Evolutionary conservation across 1,284 basidiomycete species (phyloP).

Genomic region (Puccinia coronata): DNA sequence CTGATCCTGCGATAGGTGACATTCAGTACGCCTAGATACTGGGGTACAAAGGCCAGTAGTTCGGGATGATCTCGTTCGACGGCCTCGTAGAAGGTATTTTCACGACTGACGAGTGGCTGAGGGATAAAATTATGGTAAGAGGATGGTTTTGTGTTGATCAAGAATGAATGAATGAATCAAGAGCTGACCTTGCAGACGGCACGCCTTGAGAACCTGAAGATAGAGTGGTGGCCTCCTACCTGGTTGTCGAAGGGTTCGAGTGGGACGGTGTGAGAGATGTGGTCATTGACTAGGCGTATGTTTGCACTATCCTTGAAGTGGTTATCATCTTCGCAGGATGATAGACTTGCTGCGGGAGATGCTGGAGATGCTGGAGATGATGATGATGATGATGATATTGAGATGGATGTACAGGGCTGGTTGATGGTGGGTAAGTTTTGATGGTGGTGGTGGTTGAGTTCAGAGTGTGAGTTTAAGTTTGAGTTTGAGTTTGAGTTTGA

Average conservation of each 20-base stretch:
- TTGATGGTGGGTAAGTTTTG: background rate
- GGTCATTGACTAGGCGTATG: slow-evolving; percentile 44
- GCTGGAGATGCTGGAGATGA: background rate
- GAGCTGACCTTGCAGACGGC: slow-evolving; percentile 91
- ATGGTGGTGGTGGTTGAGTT: background rate
- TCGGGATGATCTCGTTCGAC: slow-evolving; percentile 90
- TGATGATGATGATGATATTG: background rate
- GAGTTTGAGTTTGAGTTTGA: background rate
- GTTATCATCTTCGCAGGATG: slow-evolving; percentile 21
- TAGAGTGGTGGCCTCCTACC: slow-evolving; percentile 93
- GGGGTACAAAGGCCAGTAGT: slow-evolving; percentile 86
- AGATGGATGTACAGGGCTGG: background rate
- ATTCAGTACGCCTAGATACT: slow-evolving; percentile 96
- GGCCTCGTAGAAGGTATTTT: slow-evolving; percentile 97
- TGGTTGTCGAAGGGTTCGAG: slow-evolving; percentile 95
- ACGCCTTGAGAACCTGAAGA: slow-evolving; percentile 96
- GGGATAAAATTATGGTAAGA: no score
- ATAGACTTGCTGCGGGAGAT: background rate
- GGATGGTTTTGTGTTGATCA: no score
- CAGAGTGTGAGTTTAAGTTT: background rate
- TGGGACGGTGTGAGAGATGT: slow-evolving; percentile 77
- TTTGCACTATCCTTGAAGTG: slow-evolving; percentile 36
- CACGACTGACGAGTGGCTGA: slow-evolving; percentile 89
- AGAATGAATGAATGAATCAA: slow-evolving; percentile 42
- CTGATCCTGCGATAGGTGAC: slow-evolving; percentile 75